phyloP scores from a whole-genome alignment of 1,284 basidiomycete genomes.

The Trichosporon sp. region DNA sequence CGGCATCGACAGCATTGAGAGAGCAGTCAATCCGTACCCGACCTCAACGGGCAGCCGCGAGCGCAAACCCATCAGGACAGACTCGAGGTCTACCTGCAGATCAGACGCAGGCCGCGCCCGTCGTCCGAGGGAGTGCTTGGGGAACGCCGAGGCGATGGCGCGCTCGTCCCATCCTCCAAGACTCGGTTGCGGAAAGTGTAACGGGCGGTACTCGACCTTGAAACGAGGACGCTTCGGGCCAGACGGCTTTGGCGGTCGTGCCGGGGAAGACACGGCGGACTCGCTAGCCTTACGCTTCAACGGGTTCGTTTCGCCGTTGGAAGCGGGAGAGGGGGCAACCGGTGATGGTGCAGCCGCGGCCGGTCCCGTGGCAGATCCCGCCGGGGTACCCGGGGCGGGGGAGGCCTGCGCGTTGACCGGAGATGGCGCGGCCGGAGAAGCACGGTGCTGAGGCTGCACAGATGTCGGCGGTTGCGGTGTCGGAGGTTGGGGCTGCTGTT shows the following conservation, averaged over 20 bases:
- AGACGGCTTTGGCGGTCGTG: conserved; percentile 4
- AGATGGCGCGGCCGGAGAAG: not conserved
- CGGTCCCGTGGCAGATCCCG: conserved; percentile 24
- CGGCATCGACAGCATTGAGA: conserved; percentile 69
- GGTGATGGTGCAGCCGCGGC: not conserved
- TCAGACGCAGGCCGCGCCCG: conserved; percentile 65
- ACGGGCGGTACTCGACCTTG: conserved; percentile 87
- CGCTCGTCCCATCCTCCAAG: conserved; percentile 83
- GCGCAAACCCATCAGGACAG: conserved; percentile 83
- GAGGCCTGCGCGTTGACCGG: conserved; percentile 18
- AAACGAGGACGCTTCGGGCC: conserved; percentile 63
- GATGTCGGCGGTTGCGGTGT: not conserved
- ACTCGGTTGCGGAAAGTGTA: conserved; percentile 74
- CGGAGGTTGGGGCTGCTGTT: not conserved
- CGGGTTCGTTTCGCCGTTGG: conserved; percentile 3
- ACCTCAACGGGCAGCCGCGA: conserved; percentile 81
- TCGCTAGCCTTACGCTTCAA: not conserved
- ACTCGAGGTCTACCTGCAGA: conserved; percentile 79
- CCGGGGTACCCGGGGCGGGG: conserved; percentile 9
- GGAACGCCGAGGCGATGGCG: conserved; percentile 63
- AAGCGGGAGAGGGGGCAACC: not conserved
- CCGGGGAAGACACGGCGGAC: not conserved
- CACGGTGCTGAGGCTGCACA: not conserved
- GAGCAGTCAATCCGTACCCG: conserved; percentile 84
- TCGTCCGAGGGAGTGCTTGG: conserved; percentile 64